Evolutionary conservation across 768 basidiomycete species (phyloP).

Genomic region (Royoungia palumana): DNA sequence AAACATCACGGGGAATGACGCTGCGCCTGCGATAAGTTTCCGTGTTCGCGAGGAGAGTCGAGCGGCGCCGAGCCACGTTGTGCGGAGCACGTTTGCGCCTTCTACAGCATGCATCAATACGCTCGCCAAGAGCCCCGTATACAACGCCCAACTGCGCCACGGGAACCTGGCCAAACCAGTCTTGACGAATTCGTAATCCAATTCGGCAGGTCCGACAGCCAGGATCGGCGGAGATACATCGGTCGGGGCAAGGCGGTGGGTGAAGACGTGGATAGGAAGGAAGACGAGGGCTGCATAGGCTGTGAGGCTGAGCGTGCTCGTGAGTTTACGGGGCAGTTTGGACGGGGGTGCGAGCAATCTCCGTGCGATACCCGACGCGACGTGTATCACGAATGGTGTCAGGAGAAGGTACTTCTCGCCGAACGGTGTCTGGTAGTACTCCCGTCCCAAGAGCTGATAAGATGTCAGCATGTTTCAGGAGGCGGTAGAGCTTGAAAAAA

Average conservation of each 20-base stretch:
- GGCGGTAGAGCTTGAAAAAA: neutral
- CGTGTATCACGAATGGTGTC: conserved; percentile 63
- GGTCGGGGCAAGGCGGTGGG: conserved; percentile 59
- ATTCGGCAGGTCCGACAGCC: conserved; percentile 65
- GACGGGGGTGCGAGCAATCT: conserved; percentile 48
- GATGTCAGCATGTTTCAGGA: neutral
- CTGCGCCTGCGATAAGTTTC: conserved; percentile 31
- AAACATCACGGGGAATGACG: conserved; percentile 49
- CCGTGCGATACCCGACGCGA: conserved; percentile 54
- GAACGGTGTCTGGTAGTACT: conserved; percentile 77
- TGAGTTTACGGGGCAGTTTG: conserved; percentile 33
- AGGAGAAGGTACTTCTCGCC: conserved; percentile 69
- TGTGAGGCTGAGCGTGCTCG: conserved; percentile 50
- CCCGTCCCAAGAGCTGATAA: conserved; percentile 69
- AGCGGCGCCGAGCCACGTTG: conserved; percentile 36
- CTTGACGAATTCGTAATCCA: conserved; percentile 84
- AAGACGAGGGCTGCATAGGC: conserved; percentile 61
- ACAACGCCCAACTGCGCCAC: conserved; percentile 55
- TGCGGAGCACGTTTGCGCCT: conserved; percentile 53
- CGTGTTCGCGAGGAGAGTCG: conserved; percentile 19
- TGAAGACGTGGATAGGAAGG: conserved; percentile 66
- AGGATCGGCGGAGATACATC: conserved; percentile 36
- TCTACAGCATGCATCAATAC: conserved; percentile 61
- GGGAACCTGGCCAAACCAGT: conserved; percentile 63
- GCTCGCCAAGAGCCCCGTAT: conserved; percentile 56